A percentile compares a stretch with the other conserved stretches of the same genome.
phyloP scores from a whole-genome alignment of 331 rosid species.

The Cydonia oblonga region DNA sequence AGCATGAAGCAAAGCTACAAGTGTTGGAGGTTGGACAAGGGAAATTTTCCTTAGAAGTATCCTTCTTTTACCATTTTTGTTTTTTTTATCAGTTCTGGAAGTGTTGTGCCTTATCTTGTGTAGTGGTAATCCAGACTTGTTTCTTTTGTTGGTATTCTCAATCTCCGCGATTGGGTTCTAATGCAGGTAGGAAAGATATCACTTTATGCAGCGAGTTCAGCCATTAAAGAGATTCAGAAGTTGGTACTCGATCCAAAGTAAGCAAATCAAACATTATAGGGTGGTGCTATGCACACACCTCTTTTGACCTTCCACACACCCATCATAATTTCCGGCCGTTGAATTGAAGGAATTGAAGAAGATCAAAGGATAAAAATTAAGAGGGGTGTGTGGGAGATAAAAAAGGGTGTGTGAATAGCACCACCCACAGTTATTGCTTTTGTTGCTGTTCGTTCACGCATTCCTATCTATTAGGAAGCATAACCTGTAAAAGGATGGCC shows the following conservation, averaged over 20 bases:
- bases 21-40: conserved; percentile 75
- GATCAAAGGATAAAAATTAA: too few relatives aligned
- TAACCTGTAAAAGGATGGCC: background rate
- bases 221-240: conserved; percentile 89
- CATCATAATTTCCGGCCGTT: too few relatives aligned
- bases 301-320: too few relatives aligned
- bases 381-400: too few relatives aligned
- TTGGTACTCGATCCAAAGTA: conserved; percentile 92
- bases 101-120: background rate
- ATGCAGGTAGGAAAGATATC: conserved; percentile 90
- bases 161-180: conserved; percentile 12
- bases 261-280: conserved; percentile 18
- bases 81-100: background rate
- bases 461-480: background rate
- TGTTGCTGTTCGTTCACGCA: background rate
- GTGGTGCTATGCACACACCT: too few relatives aligned
- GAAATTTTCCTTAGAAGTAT: conserved; percentile 18
- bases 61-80: background rate
- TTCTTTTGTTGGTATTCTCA: conserved; percentile 9
- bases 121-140: background rate
- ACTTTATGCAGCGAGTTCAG: conserved; percentile 94
- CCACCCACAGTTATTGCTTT: too few relatives aligned
- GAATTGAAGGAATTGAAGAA: too few relatives aligned
- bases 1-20: conserved; percentile 78
- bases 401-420: too few relatives aligned